Evolutionary conservation across 1,284 basidiomycete genomes (phyloP).

Genomic region (Pterulicium gracile): DNA sequence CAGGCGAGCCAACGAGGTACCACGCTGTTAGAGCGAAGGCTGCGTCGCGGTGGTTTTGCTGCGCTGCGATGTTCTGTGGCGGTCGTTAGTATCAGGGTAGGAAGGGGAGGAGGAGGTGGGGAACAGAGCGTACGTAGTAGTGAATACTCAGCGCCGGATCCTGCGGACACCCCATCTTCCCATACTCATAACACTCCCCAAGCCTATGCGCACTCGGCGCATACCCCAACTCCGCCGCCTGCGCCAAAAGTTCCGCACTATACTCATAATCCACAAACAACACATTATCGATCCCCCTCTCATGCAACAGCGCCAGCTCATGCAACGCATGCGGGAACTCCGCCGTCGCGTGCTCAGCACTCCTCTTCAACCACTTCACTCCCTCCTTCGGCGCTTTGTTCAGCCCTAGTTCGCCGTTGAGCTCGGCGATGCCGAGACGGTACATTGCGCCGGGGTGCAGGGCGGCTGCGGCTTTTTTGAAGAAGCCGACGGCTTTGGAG

Average conservation of each 20-base stretch:
- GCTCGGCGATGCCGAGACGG: constrained; percentile 89
- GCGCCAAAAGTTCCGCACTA: constrained; percentile 87
- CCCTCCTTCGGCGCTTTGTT: constrained; percentile 88
- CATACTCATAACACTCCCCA: constrained; percentile 99
- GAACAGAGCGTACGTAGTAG: constrained; percentile 72
- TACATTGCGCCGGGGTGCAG: constrained; percentile 95
- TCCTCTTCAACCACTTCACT: constrained; percentile 96
- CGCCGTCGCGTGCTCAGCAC: constrained; percentile 87
- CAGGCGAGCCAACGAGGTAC: constrained; percentile 98
- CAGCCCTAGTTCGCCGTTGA: constrained; percentile 90
- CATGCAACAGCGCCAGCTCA: constrained; percentile 90
- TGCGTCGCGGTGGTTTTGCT: constrained; percentile 93
- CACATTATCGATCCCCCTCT: constrained; percentile 93
- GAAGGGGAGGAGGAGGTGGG: constrained; percentile 9
- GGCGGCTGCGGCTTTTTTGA: constrained; percentile 86
- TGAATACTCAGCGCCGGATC: constrained; percentile 96
- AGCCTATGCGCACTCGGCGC: constrained; percentile 93
- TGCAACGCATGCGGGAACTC: constrained; percentile 97
- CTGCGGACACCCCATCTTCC: constrained; percentile 97
- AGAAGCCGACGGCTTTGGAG: constrained; percentile 89
- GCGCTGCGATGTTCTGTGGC: constrained; percentile 88
- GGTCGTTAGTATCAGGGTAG: constrained; percentile 7
- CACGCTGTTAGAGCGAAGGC: constrained; percentile 98
- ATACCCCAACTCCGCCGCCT: constrained; percentile 93
- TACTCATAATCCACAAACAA: constrained; percentile 96